Evolutionary conservation across 495 filamentous ascomycete genomes (phyloP), one percentile per base, ranked within the genome.

Genomic region (Penicillium subrubescens): DNA sequence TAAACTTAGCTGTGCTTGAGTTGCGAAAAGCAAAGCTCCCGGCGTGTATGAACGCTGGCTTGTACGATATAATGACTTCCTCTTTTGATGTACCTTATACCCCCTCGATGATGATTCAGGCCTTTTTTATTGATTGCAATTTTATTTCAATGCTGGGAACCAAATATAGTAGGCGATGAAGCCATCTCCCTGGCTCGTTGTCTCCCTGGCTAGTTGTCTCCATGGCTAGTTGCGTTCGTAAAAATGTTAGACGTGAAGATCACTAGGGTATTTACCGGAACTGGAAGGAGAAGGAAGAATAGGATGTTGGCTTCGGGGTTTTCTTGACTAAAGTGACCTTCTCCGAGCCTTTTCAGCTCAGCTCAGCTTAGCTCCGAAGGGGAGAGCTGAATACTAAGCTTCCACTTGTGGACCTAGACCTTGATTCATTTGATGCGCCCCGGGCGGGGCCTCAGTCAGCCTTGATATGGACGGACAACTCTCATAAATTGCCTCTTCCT

Each of bases 21-120:
- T 57, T 37, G 27, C n/a, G 14, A 43, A 52, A 44, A 39, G 57
- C 33, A 52, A 44, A 39, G 57, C 33, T 21, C 19, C 5, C 37
- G 37, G 29, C 53, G 8, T 57, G 27, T 11, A 27, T 50, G 11
- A 41, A 34, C 29, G 41, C 53, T 39, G 23, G 41, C 59, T 25
- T 77, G 69, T 73, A 79, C 64, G 76, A 79, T 63, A 66, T 77
- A 59, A 77, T 74, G 67, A 76, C 65, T 65, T 25, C 35, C 57
- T 29, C 63, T 75, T 61, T 59, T 34, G 23, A 50, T 59, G 67
- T 67, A 61, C 62, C 55, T 55, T 65, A 71, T 71, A 71, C 68
- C 68, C 67, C 59, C 34, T 60, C 31, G 55, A 59, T 56, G 60
- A 51, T 48, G 53, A 60, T 53, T 33, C 1, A 33, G 12, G 51